A percentile compares a stretch with the other conserved stretches of the same genome.
Conservation (phyloP, 2,329 filamentous ascomycete genomes). For the Microsporum ferrugineum region DNA sequence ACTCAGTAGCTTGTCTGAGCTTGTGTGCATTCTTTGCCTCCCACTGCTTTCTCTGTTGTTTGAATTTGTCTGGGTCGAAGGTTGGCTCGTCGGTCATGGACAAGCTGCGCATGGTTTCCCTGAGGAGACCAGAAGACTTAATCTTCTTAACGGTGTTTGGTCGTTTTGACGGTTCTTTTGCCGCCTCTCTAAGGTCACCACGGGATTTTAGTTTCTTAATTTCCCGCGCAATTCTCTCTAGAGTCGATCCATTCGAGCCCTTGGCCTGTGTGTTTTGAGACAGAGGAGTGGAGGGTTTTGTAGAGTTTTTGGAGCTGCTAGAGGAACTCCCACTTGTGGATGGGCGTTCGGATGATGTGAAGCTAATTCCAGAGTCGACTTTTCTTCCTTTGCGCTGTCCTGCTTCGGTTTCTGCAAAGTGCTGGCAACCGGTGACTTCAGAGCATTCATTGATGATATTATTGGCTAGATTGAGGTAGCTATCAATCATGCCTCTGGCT, state of each 20-base stretch:
- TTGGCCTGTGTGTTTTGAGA: slow-evolving; percentile 28
- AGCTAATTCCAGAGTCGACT: slow-evolving; percentile 54
- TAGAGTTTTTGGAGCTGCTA: slow-evolving; percentile 19
- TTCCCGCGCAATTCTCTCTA: slow-evolving; percentile 50
- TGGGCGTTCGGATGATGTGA: slow-evolving; percentile 33
- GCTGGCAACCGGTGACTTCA: slow-evolving; percentile 37
- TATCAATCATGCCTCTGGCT: slow-evolving; percentile 41
- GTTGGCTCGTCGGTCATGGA: slow-evolving; percentile 28
- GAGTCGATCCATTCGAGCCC: slow-evolving; percentile 38
- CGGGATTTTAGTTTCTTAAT: slow-evolving; percentile 48
- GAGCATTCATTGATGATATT: slow-evolving; percentile 51
- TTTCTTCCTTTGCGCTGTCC: slow-evolving; percentile 34
- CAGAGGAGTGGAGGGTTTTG: slow-evolving; percentile 11
- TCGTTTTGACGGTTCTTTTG: slow-evolving; percentile 17
- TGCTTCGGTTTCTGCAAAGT: slow-evolving; percentile 22
- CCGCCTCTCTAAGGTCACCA: slow-evolving; percentile 36
- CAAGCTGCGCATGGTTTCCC: slow-evolving; percentile 21
- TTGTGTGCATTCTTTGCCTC: slow-evolving; percentile 35
- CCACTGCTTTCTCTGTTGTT: slow-evolving; percentile 37
- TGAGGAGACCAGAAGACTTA: slow-evolving; percentile 23
- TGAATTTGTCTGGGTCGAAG: slow-evolving; percentile 42
- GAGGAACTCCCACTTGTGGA: slow-evolving; percentile 28
- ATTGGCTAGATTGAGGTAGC: slow-evolving; percentile 48
- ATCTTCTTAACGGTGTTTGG: slow-evolving; percentile 25
- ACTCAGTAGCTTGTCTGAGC: slow-evolving; percentile 8